phyloP scores from a whole-genome alignment of 1,284 basidiomycete species.

The Rhodotorula mucilaginosa region DNA sequence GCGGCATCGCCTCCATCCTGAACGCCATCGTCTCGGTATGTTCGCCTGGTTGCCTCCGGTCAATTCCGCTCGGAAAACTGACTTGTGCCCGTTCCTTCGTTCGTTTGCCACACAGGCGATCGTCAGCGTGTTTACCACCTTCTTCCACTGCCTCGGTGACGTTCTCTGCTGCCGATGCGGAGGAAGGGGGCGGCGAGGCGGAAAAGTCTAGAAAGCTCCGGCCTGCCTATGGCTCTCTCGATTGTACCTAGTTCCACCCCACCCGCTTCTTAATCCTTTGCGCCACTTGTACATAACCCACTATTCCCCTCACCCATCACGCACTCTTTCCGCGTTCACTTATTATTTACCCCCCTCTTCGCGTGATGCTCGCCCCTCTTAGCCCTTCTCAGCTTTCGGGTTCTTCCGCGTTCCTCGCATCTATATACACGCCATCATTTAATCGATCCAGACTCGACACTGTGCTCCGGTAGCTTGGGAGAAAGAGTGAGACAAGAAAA shows the following conservation, averaged over 20 bases:
- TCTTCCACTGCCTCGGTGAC: slow-evolving; percentile 16
- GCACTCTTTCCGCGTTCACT: not conserved
- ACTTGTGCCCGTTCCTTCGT: not conserved
- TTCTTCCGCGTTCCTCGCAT: too few species aligned
- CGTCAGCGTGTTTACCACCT: slow-evolving; percentile 8
- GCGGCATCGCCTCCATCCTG: slow-evolving; percentile 8
- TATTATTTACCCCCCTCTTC: not conserved
- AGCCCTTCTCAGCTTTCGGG: too few species aligned
- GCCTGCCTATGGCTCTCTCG: not conserved
- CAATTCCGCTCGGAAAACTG: not conserved
- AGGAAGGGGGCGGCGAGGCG: not conserved
- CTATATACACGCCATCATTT: too few species aligned
- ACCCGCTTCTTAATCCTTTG: not conserved
- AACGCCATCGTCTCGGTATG: slow-evolving; percentile 18
- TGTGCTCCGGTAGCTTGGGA: too few species aligned
- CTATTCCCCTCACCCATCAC: not conserved
- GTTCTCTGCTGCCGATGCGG: slow-evolving; percentile 15
- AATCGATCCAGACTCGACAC: too few species aligned
- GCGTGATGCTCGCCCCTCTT: not conserved
- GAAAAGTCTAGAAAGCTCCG: not conserved
- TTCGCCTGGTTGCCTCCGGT: not conserved
- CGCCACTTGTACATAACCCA: not conserved
- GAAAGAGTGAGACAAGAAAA: too few species aligned
- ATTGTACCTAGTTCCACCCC: not conserved
- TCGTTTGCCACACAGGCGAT: not conserved